phyloP scores from a whole-genome alignment of 176 grass and related monocot genomes.

The Rhynchospora tenuis region DNA sequence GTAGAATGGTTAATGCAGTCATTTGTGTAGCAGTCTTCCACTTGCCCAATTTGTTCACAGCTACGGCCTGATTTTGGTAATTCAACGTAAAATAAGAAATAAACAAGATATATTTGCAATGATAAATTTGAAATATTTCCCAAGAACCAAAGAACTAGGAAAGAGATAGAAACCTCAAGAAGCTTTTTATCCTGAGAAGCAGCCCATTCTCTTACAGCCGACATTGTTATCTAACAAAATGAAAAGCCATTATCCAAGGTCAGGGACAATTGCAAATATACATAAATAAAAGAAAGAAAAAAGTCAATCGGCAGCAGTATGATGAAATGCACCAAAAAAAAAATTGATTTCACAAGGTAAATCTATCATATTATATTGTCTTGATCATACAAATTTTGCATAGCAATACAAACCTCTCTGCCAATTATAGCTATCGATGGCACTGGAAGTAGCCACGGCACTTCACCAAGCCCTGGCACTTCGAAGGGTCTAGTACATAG shows the following conservation, averaged over 20 bases:
- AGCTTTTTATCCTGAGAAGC: conserved; percentile 85
- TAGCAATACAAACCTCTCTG: conserved; percentile 63
- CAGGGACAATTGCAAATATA: background rate
- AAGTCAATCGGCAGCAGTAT: background rate
- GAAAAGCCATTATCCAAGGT: background rate
- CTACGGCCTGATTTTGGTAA: conserved; percentile 59
- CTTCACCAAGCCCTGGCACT: conserved; percentile 41
- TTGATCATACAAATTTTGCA: background rate
- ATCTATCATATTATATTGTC: background rate
- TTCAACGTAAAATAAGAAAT: conserved; percentile 21
- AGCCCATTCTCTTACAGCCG: conserved; percentile 95
- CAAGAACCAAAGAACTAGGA: conserved; percentile 2
- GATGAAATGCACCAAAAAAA: background rate
- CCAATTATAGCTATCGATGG: conserved; percentile 99
- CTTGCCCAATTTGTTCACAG: conserved; percentile 88
- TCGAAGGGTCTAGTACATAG: conserved; percentile 87
- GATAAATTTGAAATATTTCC: background rate
- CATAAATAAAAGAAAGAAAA: conserved; percentile 3
- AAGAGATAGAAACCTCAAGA: conserved; percentile 64
- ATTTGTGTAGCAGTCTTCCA: conserved; percentile 97
- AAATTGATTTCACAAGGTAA: background rate
- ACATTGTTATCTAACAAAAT: conserved; percentile 93
- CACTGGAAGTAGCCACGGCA: conserved; percentile 82
- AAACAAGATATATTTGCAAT: conserved; percentile 28
- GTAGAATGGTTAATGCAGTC: conserved; percentile 73